Conservation (phyloP, 495 filamentous ascomycete genomes). For the Pseudomonodictys pantanalensis region DNA sequence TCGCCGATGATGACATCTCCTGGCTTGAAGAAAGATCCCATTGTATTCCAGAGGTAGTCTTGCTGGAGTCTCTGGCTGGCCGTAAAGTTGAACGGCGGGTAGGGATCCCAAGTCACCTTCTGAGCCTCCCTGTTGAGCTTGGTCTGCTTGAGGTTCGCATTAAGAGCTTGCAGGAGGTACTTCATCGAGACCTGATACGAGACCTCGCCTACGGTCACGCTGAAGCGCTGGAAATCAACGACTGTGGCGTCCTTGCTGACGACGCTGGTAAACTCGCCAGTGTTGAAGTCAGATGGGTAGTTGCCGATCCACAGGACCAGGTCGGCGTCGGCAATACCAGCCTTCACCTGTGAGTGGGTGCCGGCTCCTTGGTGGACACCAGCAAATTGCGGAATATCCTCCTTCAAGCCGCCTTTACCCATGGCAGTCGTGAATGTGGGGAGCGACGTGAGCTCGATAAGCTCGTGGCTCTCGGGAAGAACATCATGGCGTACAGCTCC, state of each 20-base stretch:
- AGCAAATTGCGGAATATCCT: constrained; percentile 33
- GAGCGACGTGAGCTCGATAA: constrained; percentile 38
- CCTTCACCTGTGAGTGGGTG: constrained; percentile 28
- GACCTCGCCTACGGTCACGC: constrained; percentile 35
- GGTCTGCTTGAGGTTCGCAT: constrained; percentile 26
- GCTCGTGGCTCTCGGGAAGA: constrained; percentile 29
- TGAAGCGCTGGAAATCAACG: constrained; percentile 45
- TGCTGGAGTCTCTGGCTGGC: constrained; percentile 32
- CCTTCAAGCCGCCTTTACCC: constrained; percentile 42
- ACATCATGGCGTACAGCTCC: constrained; percentile 34
- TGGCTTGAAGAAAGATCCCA: constrained; percentile 46
- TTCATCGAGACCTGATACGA: constrained; percentile 40
- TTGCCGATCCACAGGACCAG: constrained; percentile 43
- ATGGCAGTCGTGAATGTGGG: constrained; percentile 40
- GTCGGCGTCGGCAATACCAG: constrained; percentile 40
- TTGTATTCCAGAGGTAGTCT: constrained; percentile 47
- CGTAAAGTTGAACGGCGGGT: constrained; percentile 15
- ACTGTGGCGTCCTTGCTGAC: constrained; percentile 34
- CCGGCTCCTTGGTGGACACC: constrained; percentile 39
- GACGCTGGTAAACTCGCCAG: constrained; percentile 42
- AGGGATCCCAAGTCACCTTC: constrained; percentile 33
- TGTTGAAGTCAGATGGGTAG: constrained; percentile 38
- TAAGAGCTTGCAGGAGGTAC: constrained; percentile 37
- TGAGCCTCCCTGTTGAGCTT: constrained; percentile 16
- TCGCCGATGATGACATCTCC: constrained; percentile 52